phyloP scores from a whole-genome alignment of 2,329 filamentous ascomycete genomes.

The Verticillium nonalfalfae region DNA sequence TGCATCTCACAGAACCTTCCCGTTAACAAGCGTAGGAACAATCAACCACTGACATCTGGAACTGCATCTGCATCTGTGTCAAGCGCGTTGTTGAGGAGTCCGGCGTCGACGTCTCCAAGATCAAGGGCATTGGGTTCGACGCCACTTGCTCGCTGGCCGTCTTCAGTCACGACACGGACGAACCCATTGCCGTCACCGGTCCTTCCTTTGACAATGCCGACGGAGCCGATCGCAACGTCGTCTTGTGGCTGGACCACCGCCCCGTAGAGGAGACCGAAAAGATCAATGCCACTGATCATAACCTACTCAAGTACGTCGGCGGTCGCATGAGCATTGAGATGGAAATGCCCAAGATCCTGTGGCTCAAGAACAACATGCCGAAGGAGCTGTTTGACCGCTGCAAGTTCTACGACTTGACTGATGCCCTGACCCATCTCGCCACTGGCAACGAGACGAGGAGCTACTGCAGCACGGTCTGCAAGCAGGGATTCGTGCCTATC shows the following conservation, averaged over 20 bases:
- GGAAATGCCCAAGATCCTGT: constrained; percentile 97
- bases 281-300: constrained; percentile 90
- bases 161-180: constrained; percentile 81
- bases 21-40: constrained; percentile 58
- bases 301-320: constrained; percentile 90
- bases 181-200: constrained; percentile 84
- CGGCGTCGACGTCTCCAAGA: constrained; percentile 65
- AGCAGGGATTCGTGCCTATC: constrained; percentile 95
- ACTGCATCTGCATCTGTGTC: constrained; percentile 85
- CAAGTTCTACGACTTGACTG: constrained; percentile 94
- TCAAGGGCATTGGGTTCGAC: constrained; percentile 93
- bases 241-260: constrained; percentile 95
- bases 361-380: constrained; percentile 98
- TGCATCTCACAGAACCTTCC: neutral
- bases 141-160: constrained; percentile 97
- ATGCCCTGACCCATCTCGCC: constrained; percentile 89
- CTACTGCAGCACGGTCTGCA: constrained; percentile 95
- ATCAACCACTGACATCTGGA: constrained; percentile 97
- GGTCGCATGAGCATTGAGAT: constrained; percentile 99
- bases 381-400: constrained; percentile 81
- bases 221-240: constrained; percentile 85
- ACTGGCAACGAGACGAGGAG: constrained; percentile 88
- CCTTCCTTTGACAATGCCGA: constrained; percentile 71
- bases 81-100: constrained; percentile 77
- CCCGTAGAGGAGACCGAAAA: constrained; percentile 84